Conservation (phyloP, 805 yeast species). For the Candida boidinii region DNA sequence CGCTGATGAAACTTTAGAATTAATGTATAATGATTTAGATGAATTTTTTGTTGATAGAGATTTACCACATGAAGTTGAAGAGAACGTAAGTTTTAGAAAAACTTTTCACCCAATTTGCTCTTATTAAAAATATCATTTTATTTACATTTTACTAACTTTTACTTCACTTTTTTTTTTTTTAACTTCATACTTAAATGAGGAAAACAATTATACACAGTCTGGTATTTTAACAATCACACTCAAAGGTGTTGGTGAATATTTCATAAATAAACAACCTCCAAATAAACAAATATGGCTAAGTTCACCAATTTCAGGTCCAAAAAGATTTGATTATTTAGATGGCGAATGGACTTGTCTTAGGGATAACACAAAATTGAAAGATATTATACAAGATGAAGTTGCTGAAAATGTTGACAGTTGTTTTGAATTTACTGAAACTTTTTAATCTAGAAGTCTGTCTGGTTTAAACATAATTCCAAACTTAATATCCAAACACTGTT, state of each 20-base stretch:
- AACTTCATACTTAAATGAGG: background rate
- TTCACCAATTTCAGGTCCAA: slow-evolving; percentile 92
- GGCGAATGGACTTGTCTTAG: slow-evolving; percentile 77
- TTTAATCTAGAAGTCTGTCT: background rate
- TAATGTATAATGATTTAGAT: slow-evolving; percentile 60
- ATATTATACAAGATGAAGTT: slow-evolving; percentile 45
- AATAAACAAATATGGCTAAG: slow-evolving; percentile 95
- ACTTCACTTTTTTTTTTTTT: background rate
- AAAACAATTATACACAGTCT: slow-evolving; percentile 9
- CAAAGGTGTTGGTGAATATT: slow-evolving; percentile 75
- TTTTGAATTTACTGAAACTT: background rate
- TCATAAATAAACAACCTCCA: slow-evolving; percentile 95
- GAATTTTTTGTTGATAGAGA: slow-evolving; percentile 43
- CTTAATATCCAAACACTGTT: too few relatives aligned
- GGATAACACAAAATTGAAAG: slow-evolving; percentile 42
- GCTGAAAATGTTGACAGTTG: background rate
- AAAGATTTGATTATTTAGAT: slow-evolving; percentile 64
- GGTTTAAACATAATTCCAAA: too few relatives aligned
- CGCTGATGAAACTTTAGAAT: slow-evolving; percentile 65
- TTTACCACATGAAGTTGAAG: slow-evolving; percentile 61
- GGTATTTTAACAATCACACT: slow-evolving; percentile 78
- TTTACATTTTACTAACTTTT: background rate
- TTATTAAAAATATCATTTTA: background rate
- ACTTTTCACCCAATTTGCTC: background rate
- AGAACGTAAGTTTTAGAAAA: slow-evolving; percentile 32